Base-by-base conservation (phyloP, 106 monocot species). In the Amphibolis antarctica region DNA sequence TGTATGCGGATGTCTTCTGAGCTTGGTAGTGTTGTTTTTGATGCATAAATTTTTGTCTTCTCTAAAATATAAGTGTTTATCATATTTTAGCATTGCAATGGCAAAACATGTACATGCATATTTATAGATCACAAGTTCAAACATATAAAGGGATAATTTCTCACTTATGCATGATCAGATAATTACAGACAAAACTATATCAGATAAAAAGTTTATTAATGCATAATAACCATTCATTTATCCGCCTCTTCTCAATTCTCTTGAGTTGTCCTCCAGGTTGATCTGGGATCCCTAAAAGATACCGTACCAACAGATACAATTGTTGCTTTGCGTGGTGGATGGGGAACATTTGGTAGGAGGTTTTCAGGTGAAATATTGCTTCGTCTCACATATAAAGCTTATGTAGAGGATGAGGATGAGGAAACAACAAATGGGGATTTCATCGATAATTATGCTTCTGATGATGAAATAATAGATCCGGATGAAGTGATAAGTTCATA, bases 351-450 rank as follows among this genome's bases (percentile, higher is more conserved):
- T 31, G 29, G 73, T 27, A 81, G 79, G 22, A 66, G 54, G 28
- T 44, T 28, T 23, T 68, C 76, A 50, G 88, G 88, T 26, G 81
- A 88, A 74, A 76, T 84, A 53, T 70, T 84, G 66, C 76, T 88
- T 19, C 84, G 84, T 47, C 81, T 88, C 12, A 88, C 84, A 11
- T 88, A 88, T 53, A 88, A 88, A 63, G 84, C 84, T 21, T 84
- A 88, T 68, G 84, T 88, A 28, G 88, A 88, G 53, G 86, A 82
- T 68, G 88, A 88, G 66, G 86, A 86, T 43, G 83, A 88, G 60
- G 84, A 79, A 48, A 52, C 62, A 12, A 42, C 64, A 42, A 55
- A 69, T 56, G 65, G 42, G 18, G 66, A 76, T 59, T 57, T 69
- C n/a, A 53, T 42, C 18, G 56, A 77, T 18, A 70, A 50, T 52